Evolutionary conservation across 2,329 filamentous ascomycete genomes (phyloP).

Genomic region (Pseudomassariella vexata): DNA sequence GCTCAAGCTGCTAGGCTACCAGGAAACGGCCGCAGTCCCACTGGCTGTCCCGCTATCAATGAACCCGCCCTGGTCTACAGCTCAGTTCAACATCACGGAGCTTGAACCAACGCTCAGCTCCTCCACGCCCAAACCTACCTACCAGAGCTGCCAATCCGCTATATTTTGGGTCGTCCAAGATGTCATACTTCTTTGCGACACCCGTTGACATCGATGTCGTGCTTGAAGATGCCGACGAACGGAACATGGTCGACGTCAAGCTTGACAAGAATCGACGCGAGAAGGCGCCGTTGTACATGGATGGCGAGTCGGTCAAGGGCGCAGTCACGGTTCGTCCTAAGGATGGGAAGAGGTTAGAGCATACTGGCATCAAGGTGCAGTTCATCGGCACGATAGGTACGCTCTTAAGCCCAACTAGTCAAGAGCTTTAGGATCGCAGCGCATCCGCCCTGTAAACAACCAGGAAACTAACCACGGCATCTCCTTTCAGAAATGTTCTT

Average conservation of each 20-base stretch:
- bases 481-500: slow-evolving; percentile 93
- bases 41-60: too few relatives aligned
- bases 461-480: too few relatives aligned
- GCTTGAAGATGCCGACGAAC: slow-evolving; percentile 89
- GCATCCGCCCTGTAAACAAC: too few relatives aligned
- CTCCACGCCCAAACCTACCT: neutral
- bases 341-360: slow-evolving; percentile 95
- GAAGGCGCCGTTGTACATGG: slow-evolving; percentile 94
- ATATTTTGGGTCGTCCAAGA: slow-evolving; percentile 40
- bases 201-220: slow-evolving; percentile 99
- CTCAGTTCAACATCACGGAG: too few relatives aligned
- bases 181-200: slow-evolving; percentile 98
- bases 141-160: neutral
- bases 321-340: slow-evolving; percentile 92
- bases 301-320: slow-evolving; percentile 96
- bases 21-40: too few relatives aligned
- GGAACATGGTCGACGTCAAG: slow-evolving; percentile 94
- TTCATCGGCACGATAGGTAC: slow-evolving; percentile 97
- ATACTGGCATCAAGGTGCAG: slow-evolving; percentile 98
- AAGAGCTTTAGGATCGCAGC: too few relatives aligned
- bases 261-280: slow-evolving; percentile 97
- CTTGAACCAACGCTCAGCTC: neutral
- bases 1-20: too few relatives aligned
- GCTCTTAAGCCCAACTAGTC: slow-evolving; percentile 13
- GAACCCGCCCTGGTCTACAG: too few relatives aligned